Conservation (phyloP, 441 rosid genomes). For the Gossypium lobatum region DNA sequence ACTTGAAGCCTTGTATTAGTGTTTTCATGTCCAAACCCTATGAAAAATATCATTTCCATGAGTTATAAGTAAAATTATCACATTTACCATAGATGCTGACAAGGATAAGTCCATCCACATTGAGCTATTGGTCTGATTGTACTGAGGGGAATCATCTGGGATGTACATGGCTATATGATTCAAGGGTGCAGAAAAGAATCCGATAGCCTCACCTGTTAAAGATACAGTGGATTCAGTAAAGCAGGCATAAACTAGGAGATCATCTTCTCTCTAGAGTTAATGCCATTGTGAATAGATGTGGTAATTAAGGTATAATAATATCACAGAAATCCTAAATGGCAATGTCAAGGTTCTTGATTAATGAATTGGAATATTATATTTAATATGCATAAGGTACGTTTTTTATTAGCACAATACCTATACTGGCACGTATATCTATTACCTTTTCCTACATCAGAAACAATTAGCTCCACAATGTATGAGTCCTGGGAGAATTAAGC, state of each 20-base stretch:
- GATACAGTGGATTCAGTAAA: not conserved
- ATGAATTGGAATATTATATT: not conserved
- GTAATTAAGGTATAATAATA: not conserved
- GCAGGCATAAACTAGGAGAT: not conserved
- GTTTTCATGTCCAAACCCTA: not conserved
- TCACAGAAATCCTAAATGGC: not conserved
- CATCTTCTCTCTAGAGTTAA: not conserved
- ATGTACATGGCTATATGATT: slow-evolving; percentile 51
- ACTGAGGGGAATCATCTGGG: slow-evolving; percentile 30
- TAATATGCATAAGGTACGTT: not conserved
- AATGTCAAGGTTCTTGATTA: not conserved
- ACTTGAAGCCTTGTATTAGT: not conserved
- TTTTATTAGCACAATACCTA: slow-evolving; percentile 9
- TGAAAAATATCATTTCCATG: not conserved
- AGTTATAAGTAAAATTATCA: not conserved
- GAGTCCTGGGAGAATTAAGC: slow-evolving; percentile 46
- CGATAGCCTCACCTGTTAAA: slow-evolving; percentile 70
- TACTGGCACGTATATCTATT: slow-evolving; percentile 4
- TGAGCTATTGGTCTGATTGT: slow-evolving; percentile 43
- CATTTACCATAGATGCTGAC: slow-evolving; percentile 46
- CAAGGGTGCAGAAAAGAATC: slow-evolving; percentile 70
- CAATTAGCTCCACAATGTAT: slow-evolving; percentile 54
- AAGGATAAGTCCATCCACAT: slow-evolving; percentile 67
- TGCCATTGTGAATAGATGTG: not conserved
- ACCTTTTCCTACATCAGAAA: slow-evolving; percentile 80